Base-by-base conservation (phyloP, 805 yeast genomes). In the Yamadazyma akitaensis region DNA sequence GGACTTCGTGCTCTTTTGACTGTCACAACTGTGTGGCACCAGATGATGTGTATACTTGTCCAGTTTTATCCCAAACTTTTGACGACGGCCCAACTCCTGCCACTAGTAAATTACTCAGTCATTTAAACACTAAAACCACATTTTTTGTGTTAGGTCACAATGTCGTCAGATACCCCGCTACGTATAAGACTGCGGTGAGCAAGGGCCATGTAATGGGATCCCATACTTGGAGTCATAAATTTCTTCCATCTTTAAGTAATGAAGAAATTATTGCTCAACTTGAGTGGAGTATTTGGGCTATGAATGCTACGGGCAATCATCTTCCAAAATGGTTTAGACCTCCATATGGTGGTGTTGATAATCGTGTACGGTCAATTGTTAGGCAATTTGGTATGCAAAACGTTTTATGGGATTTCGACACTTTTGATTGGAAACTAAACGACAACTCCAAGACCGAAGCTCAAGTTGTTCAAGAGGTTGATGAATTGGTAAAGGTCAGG, bases 221-320 rank as follows among this genome's bases (percentile, higher is more conserved):
- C 0, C 99, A 92, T 62, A 88, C 97, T 0, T 92, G 97, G 97
- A 81, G 90, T 1, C 98, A 92, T 68, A 81, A 82, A 48, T 88
- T 84, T 56, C 75, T 92, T 50, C 97, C 97, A 1, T 65, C 82
- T 0, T 71, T 91, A 46, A 64, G 81, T 19, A 90, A 90, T 60
- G 92, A 89, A 64, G 79, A 88, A 51, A 81, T 92, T 16, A 81
- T 86, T 46, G 96, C 97, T 0, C 96, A 92, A 62, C 67, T 92
- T 33, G 84, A 91, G 64, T 92, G 99, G 99, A 83, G 95, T 1
- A 81, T 89, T 28, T 92, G 97, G 97, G 97, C 97, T 5, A 88
- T 91, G 90, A 91, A 92, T 68, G 97, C 97, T 1, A 90, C 97
- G 0, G 87, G 88, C 0, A 73, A 82, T 24, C 91, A 90, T 57